These are phyloP conservation scores for Hypericum perforatum DNA, from an alignment of 345 rosid species.

Conservation along the genomic window DNA sequence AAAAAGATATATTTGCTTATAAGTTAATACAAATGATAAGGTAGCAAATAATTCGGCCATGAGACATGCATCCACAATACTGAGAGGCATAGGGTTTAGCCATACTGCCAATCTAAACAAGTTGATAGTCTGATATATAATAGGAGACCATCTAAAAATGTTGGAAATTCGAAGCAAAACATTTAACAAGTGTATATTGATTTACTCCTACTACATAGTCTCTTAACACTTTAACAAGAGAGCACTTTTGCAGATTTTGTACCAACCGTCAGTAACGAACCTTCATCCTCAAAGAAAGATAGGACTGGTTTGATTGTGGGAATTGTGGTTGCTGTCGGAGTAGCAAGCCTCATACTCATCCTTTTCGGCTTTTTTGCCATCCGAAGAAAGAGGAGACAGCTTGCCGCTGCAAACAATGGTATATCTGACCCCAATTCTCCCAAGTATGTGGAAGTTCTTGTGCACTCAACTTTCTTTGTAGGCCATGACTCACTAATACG, in stretches of 20 bases:
- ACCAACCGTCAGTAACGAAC: background rate
- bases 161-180: too few species aligned
- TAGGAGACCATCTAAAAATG: too few species aligned
- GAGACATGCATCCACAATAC: too few species aligned
- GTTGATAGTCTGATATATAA: too few species aligned
- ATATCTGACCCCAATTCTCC: background rate
- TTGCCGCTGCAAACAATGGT: background rate
- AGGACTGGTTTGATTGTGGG: background rate
- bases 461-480: too few species aligned
- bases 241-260: background rate
- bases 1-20: background rate
- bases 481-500: background rate
- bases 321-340: background rate
- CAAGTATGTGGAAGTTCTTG: too few species aligned
- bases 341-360: background rate
- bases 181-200: background rate
- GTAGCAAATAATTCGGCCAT: too few species aligned
- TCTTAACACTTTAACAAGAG: background rate
- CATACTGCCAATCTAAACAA: too few species aligned
- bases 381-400: background rate
- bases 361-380: background rate
- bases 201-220: background rate
- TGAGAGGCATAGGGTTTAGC: too few species aligned
- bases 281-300: background rate
- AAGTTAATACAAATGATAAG: too few species aligned